Base-by-base conservation (phyloP, 371 early-diverging fungal genomes). In the Mortierella sp. region DNA sequence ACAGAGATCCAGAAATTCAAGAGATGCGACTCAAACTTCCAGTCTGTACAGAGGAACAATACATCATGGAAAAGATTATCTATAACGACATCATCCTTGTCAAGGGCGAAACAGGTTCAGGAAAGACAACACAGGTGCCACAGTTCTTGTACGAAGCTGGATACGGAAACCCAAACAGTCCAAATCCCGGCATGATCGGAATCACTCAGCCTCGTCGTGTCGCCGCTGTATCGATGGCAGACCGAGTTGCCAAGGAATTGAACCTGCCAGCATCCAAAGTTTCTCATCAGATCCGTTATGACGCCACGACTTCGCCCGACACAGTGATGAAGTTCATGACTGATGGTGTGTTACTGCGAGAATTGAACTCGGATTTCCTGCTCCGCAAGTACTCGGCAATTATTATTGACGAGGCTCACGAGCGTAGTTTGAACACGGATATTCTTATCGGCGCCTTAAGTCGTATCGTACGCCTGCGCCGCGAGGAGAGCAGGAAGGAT, bases 341-440 rank as follows among this genome's bases (percentile, higher is more conserved):
- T 1, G 99, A 99, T 85, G 99, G 99, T 89, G 96, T 99, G 55
- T 86, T 99, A 63, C 86, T 99, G 22, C 92, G 97, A 59, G 99
- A 99, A 83, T 85, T 98, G 66, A 90, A 95, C 12, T 84, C 86
- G 54, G 99, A 99, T 76, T 84, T 97, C 31, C 81, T 98, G 37
- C 83, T 99, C 31, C 88, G 92, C 17, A 91, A 95, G 81, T 99
- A 99, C 82, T 96, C 97, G 1, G 95, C 91, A 26, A 92, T 99
- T 28, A 95, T 99, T 53, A 92, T 99, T 51, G 99, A 99, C 79
- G 99, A 99, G 86, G 98, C 99, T 1, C 99, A 99, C 88, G 99
- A 99, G 87, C 91, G 99, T 64, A 97, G 95, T 54, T 85, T 98
- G 54, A 99, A 98, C 81, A 99, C 99, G 0, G 99, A 99, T 83